Conservation (phyloP, 768 basidiomycete species). For the Dictyophora rubrovolvata region DNA sequence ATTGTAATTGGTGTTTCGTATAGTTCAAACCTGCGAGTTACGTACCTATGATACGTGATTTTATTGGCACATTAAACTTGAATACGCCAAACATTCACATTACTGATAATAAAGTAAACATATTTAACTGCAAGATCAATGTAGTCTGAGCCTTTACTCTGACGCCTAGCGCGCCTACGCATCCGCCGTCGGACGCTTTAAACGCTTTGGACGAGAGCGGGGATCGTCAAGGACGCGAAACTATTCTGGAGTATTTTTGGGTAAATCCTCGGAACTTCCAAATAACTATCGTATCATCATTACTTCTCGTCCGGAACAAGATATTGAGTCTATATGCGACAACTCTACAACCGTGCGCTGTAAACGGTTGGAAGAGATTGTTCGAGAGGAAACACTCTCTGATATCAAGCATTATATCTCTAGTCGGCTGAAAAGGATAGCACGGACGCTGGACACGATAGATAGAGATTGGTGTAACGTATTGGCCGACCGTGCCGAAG, state of each 20-base stretch:
- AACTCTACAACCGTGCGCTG: neutral
- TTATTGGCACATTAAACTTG: too few relatives aligned
- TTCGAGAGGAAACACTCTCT: neutral
- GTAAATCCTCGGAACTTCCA: conserved; percentile 12
- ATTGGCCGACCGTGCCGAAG: conserved; percentile 19
- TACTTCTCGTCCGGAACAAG: conserved; percentile 20
- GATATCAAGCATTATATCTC: neutral
- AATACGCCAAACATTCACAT: too few relatives aligned
- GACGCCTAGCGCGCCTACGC: too few relatives aligned
- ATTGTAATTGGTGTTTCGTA: too few relatives aligned
- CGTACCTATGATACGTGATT: too few relatives aligned
- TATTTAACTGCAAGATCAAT: too few relatives aligned
- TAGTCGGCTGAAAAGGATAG: neutral
- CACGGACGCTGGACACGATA: neutral
- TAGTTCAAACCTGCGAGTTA: too few relatives aligned
- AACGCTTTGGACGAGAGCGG: conserved; percentile 14
- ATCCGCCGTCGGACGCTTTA: too few relatives aligned
- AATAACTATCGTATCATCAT: conserved; percentile 18
- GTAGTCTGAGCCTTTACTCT: too few relatives aligned
- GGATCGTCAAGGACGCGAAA: conserved; percentile 1
- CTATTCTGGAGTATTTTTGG: conserved; percentile 17
- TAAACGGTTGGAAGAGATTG: neutral
- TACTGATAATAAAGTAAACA: too few relatives aligned
- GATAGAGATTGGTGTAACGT: too few relatives aligned
- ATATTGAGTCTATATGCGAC: conserved; percentile 1